Base-by-base conservation (phyloP, 352 stramenopile genomes). In the Peronosclerospora sorghi region DNA sequence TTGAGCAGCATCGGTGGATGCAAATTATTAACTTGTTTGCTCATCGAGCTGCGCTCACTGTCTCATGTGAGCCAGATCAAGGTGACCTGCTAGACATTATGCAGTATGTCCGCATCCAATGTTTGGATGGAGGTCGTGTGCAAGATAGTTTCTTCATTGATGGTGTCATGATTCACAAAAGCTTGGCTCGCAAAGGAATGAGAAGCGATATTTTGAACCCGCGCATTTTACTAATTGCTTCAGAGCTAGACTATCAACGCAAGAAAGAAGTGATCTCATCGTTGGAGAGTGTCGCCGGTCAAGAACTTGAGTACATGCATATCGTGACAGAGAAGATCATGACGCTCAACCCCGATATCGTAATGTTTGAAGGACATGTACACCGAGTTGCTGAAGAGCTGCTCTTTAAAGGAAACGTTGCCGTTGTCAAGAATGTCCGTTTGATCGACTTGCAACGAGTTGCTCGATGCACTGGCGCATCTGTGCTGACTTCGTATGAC, bases 231-330 rank as follows among this genome's bases (percentile, higher is more conserved):
- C 43, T 93, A 24, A 81, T 93, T 21, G 81, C 78, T 14, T 89
- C 81, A 7, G 65, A 72, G 17, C 56, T 93, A 13, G 81, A 93
- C 35, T 93, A 89, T 21, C 81, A 93, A 47, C 71, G 79, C 28
- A 83, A 85, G 39, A 89, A 88, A 41, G 76, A 89, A 27, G 72
- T 59, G 4, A 86, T 93, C 14, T 77, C 78, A 15, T 89, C 78
- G 9, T 49, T 93, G 17, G 81, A 93, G 49, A 83, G 70, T 44
- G 81, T 93, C 19, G 81, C 78, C 0, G 65, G 65, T 1, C 78
- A 91, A 65, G 81, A 93, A 69, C 60, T 87, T 23, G 81, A 93
- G 63, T 93, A 93, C 54, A 93, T 93, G 81, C 78, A 89, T 40
- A 86, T 93, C 8, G 77, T 87, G n/a, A 79, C 73, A 1, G 81